Percentiles rank a stretch among this genome's conserved stretches.
These are phyloP conservation scores for Trichophyton simii DNA, from an alignment of 2,329 filamentous ascomycete genomes.

Conservation along the genomic window DNA sequence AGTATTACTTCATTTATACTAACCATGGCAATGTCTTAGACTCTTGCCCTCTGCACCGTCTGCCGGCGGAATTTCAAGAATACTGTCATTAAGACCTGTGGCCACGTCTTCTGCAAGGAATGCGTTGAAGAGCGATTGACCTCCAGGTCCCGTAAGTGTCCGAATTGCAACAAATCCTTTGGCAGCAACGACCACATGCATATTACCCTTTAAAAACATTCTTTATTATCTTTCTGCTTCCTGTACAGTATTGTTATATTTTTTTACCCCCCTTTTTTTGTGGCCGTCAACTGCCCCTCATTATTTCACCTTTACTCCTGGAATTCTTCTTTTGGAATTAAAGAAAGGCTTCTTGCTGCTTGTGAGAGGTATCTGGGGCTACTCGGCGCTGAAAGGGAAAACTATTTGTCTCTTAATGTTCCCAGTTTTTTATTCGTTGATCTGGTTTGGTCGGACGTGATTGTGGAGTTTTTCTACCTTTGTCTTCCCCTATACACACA, in stretches of 20 bases:
- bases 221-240: conserved; percentile 11
- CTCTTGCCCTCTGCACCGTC: conserved; percentile 75
- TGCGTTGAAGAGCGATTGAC: conserved; percentile 83
- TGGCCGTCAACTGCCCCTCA: background rate
- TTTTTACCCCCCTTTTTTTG: background rate
- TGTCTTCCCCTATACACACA: conserved; percentile 6
- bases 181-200: conserved; percentile 81
- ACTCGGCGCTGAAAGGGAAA: background rate
- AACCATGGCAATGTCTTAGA: conserved; percentile 32
- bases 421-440: conserved; percentile 9
- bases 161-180: conserved; percentile 84
- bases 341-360: background rate
- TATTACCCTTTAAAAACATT: conserved; percentile 30
- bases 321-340: background rate
- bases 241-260: conserved; percentile 12
- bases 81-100: conserved; percentile 83
- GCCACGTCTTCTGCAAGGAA: conserved; percentile 82
- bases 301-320: background rate
- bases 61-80: conserved; percentile 92
- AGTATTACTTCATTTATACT: conserved; percentile 15
- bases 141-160: conserved; percentile 88
- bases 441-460: conserved; percentile 11
- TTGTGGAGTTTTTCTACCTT: conserved; percentile 13
- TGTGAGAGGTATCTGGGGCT: background rate
- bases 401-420: conserved; percentile 8